These are phyloP conservation scores for Talaromyces funiculosus DNA, from an alignment of 2,329 filamentous ascomycete species.

Conservation along the genomic window DNA sequence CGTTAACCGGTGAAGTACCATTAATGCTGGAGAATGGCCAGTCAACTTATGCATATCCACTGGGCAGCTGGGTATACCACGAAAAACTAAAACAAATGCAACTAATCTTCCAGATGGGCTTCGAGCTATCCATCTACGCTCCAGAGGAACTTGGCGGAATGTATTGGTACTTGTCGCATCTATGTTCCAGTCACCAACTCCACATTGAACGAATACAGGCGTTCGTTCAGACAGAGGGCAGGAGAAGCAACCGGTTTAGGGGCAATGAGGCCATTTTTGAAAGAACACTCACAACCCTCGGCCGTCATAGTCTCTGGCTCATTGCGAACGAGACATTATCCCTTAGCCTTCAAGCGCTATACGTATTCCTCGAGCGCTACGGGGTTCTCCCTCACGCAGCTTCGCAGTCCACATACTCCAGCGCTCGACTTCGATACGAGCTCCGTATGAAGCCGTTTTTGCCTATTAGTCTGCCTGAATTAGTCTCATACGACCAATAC, in stretches of 20 bases:
- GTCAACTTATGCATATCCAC: constrained; percentile 60
- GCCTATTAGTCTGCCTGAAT: constrained; percentile 59
- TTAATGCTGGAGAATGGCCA: constrained; percentile 50
- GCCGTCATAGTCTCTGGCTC: constrained; percentile 59
- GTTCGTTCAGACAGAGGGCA: constrained; percentile 47
- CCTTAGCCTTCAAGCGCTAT: constrained; percentile 54
- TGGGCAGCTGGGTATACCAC: constrained; percentile 84
- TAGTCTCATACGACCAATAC: constrained; percentile 62
- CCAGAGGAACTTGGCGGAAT: constrained; percentile 77
- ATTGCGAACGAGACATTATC: constrained; percentile 55
- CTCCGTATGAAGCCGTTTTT: constrained; percentile 82
- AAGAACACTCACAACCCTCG: constrained; percentile 47
- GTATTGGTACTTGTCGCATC: constrained; percentile 82
- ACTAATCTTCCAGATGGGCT: constrained; percentile 82
- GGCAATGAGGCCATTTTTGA: constrained; percentile 29
- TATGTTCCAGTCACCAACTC: constrained; percentile 61
- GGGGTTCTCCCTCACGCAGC: constrained; percentile 45
- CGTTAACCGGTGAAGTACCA: constrained; percentile 56
- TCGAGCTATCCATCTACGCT: constrained; percentile 87
- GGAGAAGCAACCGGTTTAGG: constrained; percentile 22
- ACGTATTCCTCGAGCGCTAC: constrained; percentile 59
- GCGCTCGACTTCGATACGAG: constrained; percentile 66
- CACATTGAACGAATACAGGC: constrained; percentile 69
- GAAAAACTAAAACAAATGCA: constrained; percentile 88
- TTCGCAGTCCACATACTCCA: constrained; percentile 56